Base-by-base conservation (phyloP, 306 rosid genomes). In the Cotoneaster glaucophyllus region DNA sequence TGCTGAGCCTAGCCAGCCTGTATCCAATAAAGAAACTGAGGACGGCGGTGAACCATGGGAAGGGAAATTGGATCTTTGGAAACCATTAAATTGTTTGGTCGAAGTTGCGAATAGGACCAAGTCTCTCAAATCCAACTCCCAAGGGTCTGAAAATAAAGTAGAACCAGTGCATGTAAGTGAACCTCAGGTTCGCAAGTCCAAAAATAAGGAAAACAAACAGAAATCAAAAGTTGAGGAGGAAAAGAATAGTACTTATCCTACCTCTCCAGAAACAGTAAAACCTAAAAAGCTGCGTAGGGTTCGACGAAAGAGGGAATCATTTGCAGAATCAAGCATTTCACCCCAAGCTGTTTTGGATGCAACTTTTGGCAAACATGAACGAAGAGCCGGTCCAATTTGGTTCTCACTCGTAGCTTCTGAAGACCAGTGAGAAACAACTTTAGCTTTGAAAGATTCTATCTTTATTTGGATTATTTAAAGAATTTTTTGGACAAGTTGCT, bases 91-190 rank as follows among this genome's bases (percentile, higher is more conserved):
- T 80, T 92, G 75, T 80, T 85, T 95, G 79, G 99, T 92, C 53
- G 99, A 95, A 84, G 93, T 87, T 26, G 97, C 99, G 70, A 87
- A 93, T 79, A 84, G 97, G 86, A 92, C 90, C 77, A 95, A 92
- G 80, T 84, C 92, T 82, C 85, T 82, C 79, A 95, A 90, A 86
- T 81, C 97, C 69, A 87, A 78, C 82, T 73, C 80, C 34, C 95
- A 88, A 79, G 92, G 86, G 11, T 78, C 81, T 67, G 90, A 86
- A 69, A 80, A 88, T 62, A 87, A 87, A 79, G 61, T 63, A 44
- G 98, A 94, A 79, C 73, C 78, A 15, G 19, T 31, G 56, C 89
- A 74, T 68, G 77, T 67, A 39, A 82, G 63, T 43, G 87, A 84
- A 57, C 75, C 87, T 75, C 90, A 74, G 65, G 83, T 82, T 43